phyloP scores from a whole-genome alignment of 768 basidiomycete species.

The Kwoniella sp. region DNA sequence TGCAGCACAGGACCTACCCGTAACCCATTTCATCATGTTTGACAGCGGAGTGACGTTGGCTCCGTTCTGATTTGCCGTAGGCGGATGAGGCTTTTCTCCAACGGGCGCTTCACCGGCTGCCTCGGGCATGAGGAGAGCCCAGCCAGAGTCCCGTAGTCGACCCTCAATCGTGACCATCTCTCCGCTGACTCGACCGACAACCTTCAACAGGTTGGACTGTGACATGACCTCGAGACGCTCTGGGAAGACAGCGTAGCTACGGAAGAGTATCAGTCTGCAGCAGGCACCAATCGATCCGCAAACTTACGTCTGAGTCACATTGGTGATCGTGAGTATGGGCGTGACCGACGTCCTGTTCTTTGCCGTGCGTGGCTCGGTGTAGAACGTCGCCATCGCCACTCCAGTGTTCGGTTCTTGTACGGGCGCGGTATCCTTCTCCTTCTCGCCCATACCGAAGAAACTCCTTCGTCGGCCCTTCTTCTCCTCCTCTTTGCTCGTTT shows the following conservation, averaged over 20 bases:
- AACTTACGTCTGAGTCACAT: conserved; percentile 68
- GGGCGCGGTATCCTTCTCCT: conserved; percentile 28
- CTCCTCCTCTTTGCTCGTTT: conserved; percentile 29
- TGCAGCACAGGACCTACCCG: conserved; percentile 59
- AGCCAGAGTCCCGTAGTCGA: conserved; percentile 62
- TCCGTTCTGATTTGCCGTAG: not conserved
- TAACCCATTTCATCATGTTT: conserved; percentile 87
- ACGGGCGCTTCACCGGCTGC: conserved; percentile 27
- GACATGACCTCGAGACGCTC: conserved; percentile 89
- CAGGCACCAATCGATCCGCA: not conserved
- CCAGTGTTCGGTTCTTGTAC: conserved; percentile 42
- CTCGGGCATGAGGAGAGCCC: conserved; percentile 88
- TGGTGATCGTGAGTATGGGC: conserved; percentile 63
- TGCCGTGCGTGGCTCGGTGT: conserved; percentile 34
- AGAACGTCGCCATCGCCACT: conserved; percentile 51
- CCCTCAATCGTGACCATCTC: conserved; percentile 67
- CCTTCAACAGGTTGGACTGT: conserved; percentile 81
- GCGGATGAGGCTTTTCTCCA: conserved; percentile 8
- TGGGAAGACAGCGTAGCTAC: conserved; percentile 76
- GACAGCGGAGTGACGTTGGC: conserved; percentile 55
- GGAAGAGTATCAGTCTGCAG: not conserved
- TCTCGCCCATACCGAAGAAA: conserved; percentile 43
- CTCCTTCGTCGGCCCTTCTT: conserved; percentile 62
- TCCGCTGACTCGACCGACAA: conserved; percentile 77
- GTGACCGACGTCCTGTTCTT: conserved; percentile 66